Conservation (phyloP, 441 rosid species). For the Gossypium aridum region DNA sequence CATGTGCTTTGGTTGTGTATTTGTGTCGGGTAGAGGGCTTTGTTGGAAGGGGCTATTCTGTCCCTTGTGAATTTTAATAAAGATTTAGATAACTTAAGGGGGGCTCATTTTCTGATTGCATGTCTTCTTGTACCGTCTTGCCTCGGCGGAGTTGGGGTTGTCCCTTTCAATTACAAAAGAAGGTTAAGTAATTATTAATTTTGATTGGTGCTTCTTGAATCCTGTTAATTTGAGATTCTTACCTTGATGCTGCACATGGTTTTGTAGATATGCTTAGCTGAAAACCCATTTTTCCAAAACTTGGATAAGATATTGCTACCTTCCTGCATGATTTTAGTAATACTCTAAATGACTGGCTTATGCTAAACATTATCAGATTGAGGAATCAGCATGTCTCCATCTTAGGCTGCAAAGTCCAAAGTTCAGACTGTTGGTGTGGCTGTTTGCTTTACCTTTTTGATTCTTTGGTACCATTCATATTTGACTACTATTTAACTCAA, state of each 20-base stretch:
- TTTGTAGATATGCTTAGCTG: neutral
- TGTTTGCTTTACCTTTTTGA: neutral
- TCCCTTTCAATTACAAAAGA: slow-evolving; percentile 1
- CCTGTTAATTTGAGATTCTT: neutral
- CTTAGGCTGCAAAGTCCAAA: neutral
- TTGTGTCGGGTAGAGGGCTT: neutral
- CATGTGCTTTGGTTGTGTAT: neutral
- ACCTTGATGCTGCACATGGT: neutral
- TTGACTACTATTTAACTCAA: neutral
- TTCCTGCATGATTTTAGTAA: neutral
- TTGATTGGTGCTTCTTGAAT: neutral
- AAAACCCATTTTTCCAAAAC: neutral
- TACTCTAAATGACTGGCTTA: neutral
- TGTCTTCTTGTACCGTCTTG: neutral
- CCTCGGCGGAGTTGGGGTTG: neutral
- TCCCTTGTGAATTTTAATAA: neutral
- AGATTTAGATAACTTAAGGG: neutral
- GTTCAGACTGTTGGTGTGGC: neutral
- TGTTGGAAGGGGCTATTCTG: neutral
- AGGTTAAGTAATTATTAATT: neutral
- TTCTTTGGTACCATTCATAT: neutral
- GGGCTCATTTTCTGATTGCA: neutral
- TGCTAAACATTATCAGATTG: neutral
- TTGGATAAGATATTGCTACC: neutral
- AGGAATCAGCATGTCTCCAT: neutral